Percentiles rank a stretch among this genome's conserved stretches.
Evolutionary conservation across 768 basidiomycete genomes (phyloP).

Genomic region (Boletellus sp.): DNA sequence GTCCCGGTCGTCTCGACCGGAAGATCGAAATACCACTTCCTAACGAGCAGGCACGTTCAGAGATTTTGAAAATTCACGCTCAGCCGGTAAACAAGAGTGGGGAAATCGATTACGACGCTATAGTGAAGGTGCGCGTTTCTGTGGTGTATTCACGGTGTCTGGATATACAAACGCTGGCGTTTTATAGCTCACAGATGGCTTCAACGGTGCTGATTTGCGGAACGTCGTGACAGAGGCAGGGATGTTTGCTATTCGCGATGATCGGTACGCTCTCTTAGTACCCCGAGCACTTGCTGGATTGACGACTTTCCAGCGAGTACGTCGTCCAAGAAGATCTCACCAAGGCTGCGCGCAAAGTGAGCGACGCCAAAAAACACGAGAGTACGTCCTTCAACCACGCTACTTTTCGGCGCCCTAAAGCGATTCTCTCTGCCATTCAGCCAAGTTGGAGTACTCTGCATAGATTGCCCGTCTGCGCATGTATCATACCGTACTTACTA

Average conservation of each 20-base stretch:
- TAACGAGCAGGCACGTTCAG: constrained; percentile 92
- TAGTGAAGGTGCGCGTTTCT: constrained; percentile 71
- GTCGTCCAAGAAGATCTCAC: constrained; percentile 92
- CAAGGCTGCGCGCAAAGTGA: constrained; percentile 93
- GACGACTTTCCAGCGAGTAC: constrained; percentile 58
- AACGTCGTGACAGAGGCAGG: constrained; percentile 96
- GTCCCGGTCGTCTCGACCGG: constrained; percentile 92
- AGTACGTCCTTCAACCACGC: constrained; percentile 48
- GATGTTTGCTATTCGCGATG: constrained; percentile 98
- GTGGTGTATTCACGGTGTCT: neutral
- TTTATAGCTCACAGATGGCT: constrained; percentile 74
- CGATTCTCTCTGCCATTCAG: constrained; percentile 14
- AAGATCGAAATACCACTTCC: constrained; percentile 98
- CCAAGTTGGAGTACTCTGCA: constrained; percentile 44
- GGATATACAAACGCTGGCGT: neutral
- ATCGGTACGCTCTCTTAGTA: constrained; percentile 57
- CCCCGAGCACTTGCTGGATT: neutral
- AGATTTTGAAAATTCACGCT: constrained; percentile 97
- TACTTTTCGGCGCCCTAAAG: constrained; percentile 1
- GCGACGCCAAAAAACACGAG: constrained; percentile 97
- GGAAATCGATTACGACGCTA: constrained; percentile 96
- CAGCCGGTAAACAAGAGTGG: constrained; percentile 91
- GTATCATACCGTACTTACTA: constrained; percentile 24
- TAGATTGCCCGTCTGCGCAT: constrained; percentile 19
- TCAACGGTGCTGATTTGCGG: constrained; percentile 95